A percentile compares a stretch with the other conserved stretches of the same genome.
phyloP scores from a whole-genome alignment of 2,329 filamentous ascomycete species.

The Ophiocordyceps unilateralis region DNA sequence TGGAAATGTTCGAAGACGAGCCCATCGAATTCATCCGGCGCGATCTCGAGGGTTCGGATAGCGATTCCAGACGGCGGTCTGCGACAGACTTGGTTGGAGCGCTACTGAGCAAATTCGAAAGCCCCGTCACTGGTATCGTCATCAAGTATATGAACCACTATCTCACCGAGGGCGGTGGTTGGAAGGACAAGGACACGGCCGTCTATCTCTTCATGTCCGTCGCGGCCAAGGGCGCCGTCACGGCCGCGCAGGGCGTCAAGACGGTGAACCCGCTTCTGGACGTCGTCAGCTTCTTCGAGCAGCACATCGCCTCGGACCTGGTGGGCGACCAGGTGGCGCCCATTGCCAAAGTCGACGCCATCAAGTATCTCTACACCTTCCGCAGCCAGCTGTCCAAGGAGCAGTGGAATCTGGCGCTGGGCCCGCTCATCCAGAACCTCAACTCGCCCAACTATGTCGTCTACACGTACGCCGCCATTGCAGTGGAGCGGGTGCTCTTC shows the following conservation, averaged over 20 bases:
- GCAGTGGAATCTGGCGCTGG: conserved; percentile 81
- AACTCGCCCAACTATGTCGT: conserved; percentile 87
- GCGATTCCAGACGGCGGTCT: conserved; percentile 77
- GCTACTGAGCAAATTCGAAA: conserved; percentile 77
- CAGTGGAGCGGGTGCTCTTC: conserved; percentile 82
- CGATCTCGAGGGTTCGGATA: conserved; percentile 91
- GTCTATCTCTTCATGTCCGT: conserved; percentile 91
- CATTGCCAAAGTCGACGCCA: conserved; percentile 90
- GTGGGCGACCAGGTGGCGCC: conserved; percentile 54
- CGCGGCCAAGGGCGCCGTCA: conserved; percentile 78
- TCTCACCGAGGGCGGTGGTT: conserved; percentile 63
- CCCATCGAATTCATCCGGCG: conserved; percentile 95
- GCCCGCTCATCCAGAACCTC: conserved; percentile 78
- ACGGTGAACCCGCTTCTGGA: conserved; percentile 76
- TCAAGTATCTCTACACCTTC: conserved; percentile 97
- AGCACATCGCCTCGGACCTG: conserved; percentile 78
- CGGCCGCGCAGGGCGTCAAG: conserved; percentile 76
- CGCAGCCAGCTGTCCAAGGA: conserved; percentile 83
- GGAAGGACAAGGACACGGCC: conserved; percentile 97
- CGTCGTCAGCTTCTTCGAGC: conserved; percentile 89
- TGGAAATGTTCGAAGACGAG: conserved; percentile 95
- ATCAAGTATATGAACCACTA: conserved; percentile 77
- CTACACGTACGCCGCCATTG: conserved; percentile 93
- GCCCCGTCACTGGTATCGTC: conserved; percentile 71
- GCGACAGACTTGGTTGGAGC: conserved; percentile 88